These are phyloP conservation scores for Lepiota brunneoincarnata DNA, from an alignment of 768 basidiomycete genomes.

Conservation along the genomic window DNA sequence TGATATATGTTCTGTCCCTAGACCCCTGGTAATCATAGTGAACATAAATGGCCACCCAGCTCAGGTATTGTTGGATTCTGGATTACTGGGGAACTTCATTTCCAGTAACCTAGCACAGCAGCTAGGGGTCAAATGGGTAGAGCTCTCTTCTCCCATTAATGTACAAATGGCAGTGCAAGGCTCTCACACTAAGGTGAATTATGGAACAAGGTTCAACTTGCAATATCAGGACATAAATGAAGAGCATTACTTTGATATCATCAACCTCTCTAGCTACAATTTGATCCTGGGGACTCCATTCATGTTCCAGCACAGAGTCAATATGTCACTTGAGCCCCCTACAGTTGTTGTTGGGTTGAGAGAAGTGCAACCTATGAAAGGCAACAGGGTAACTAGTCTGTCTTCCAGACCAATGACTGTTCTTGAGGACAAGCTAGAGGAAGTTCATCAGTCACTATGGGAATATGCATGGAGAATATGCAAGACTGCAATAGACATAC, in stretches of 20 bases:
- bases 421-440: constrained; percentile 14
- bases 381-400: constrained; percentile 9
- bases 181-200: constrained; percentile 35
- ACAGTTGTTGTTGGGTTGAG: constrained; percentile 25
- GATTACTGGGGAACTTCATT: constrained; percentile 41
- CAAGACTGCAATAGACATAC: constrained; percentile 18
- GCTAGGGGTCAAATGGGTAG: constrained; percentile 21
- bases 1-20: constrained; percentile 18
- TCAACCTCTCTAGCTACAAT: constrained; percentile 39
- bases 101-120: constrained; percentile 34
- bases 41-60: constrained; percentile 30
- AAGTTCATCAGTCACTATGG: constrained; percentile 16
- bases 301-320: constrained; percentile 28
- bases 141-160: constrained; percentile 28
- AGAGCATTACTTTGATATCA: constrained; percentile 30
- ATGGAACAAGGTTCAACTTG: constrained; percentile 18
- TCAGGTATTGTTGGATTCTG: constrained; percentile 33
- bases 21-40: constrained; percentile 29
- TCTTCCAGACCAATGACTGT: constrained; percentile 12
- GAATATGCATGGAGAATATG: constrained; percentile 23
- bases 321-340: constrained; percentile 27
- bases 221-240: constrained; percentile 33
- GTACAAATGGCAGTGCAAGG: constrained; percentile 41
- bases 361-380: constrained; percentile 17
- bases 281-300: constrained; percentile 39